Base-by-base conservation (phyloP, 2,329 filamentous ascomycete genomes). In the Cryoendolithus antarcticus region DNA sequence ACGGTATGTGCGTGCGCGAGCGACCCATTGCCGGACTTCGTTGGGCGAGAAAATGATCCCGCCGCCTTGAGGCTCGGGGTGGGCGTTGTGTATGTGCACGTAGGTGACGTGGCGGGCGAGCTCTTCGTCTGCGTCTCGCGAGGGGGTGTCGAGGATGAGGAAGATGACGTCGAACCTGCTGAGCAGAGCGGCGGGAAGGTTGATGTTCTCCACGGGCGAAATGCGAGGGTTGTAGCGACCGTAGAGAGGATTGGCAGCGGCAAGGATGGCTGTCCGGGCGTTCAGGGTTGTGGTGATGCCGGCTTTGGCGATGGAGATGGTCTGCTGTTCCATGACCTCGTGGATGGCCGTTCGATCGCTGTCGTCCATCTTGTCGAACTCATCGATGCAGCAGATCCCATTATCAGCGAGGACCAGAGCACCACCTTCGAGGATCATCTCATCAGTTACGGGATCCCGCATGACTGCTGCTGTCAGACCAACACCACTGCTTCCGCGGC, bases 131-230 rank as follows among this genome's bases (percentile, higher is more conserved):
- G 76, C 74, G 50, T 98, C 91, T 47, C 86, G 82, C 11, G 79
- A 80, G 2, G 91, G 89, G 30, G 86, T 94, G 66, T 98, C 91
- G 43, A 98, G 81, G 53, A 98, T 88, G 34, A 98, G 72, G 72
- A 96, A 98, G 50, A 98, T 75, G 50, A 98, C 74, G 61, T 98
- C 91, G 64, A 98, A 98, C 75, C 91, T 85, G 43, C 89, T 95
- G 39, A 98, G 75, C 12, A 98, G 76, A 13, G 91, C 91, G 11
- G 91, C 91, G n/a, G 91, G 91, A 31, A 98, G 78, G 63, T 98
- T 98, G 65, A 98, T 98, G 63, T 98, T 98, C 62, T 98, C 91
- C 19, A 98, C 88, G 0, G 91, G 91, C 1, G 89, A 95, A 52
- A 98, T 82, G 47, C 86, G 85, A 41, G 91, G 91, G 66, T 98